Base-by-base conservation (phyloP, 2,329 filamentous ascomycete species). In the Fusarium sambucinum region DNA sequence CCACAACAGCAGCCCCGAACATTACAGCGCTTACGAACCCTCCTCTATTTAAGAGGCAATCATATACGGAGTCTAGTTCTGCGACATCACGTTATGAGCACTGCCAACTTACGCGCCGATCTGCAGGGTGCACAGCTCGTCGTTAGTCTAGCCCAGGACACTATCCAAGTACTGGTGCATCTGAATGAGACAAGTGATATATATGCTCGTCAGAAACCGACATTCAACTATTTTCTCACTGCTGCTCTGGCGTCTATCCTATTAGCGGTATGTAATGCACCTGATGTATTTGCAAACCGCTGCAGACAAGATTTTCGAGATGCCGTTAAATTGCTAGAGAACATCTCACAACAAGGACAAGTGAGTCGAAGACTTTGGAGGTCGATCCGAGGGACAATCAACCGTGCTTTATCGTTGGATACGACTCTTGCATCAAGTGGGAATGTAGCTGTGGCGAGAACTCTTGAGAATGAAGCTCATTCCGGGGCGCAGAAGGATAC, bases 131-230 rank as follows among this genome's bases (percentile, higher is more conserved):
- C 58, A 10, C 37, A 59, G 17, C 45, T 61, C 1, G 58, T 59
- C 0, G 58, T 61, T 3, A 52, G 45, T 11, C 25, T 61, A 1
- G 58, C 58, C 4, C 58, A 61, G 12, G 58, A 61, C 8, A 61
- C 58, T 0, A 59, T 61, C 4, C 58, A 61, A 6, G 58, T 61
- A 1, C 6, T 61, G 1, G 55, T 61, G 3, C 46, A 61, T 23
- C 13, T 61, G 10, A 61, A 61, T 2, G 58, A 61, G 8, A 61
- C 58, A 10, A 61, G 58, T 2, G 55, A 61, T 1, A 61, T 61
- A 4, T 61, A 61, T 6, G 38, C 42, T 11, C 55, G 58, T 1
- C 58, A 61, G n/a, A 52, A 59, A 23, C 55, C 45, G 3, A 45
- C 58, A 0, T 61, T 61, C 1, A 61, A 61, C 17, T 61, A 61